Conservation (phyloP, 139 green algal species). For the Coelastrella sp. region DNA sequence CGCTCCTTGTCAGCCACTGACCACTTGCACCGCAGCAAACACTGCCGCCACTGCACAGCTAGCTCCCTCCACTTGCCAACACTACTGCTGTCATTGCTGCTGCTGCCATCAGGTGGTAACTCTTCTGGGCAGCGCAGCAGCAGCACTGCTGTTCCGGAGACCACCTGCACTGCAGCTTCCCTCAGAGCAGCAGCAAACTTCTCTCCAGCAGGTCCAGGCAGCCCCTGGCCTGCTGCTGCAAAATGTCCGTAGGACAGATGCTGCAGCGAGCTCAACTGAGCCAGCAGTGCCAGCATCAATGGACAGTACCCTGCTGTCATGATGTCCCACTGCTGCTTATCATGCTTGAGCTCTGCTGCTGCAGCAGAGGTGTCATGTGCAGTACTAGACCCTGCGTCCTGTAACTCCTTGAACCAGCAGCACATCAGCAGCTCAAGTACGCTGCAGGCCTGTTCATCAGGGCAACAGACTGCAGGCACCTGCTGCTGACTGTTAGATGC, state of each 20-base stretch:
- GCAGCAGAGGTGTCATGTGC: not conserved
- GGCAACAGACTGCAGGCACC: not conserved
- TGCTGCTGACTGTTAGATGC: not conserved
- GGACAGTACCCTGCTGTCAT: no score
- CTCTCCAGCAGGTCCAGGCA: not conserved
- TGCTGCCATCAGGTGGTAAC: no score
- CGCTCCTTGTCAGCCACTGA: no score
- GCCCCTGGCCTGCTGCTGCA: not conserved
- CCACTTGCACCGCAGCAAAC: not conserved
- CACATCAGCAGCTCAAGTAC: not conserved
- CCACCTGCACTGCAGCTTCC: not conserved
- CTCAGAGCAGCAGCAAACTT: not conserved
- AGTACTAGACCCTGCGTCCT: not conserved
- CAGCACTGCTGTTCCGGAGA: not conserved
- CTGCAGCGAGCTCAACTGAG: no score
- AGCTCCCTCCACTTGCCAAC: not conserved
- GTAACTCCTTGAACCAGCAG: not conserved
- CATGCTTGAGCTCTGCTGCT: not conserved
- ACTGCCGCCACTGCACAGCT: not conserved
- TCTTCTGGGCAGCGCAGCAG: not conserved
- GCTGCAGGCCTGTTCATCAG: not conserved
- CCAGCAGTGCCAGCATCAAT: no score
- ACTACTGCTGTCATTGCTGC: not conserved
- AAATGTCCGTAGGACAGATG: not conserved
- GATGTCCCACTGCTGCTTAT: not conserved